Conservation (phyloP, 768 basidiomycete species). For the Atractiella rhizophila region DNA sequence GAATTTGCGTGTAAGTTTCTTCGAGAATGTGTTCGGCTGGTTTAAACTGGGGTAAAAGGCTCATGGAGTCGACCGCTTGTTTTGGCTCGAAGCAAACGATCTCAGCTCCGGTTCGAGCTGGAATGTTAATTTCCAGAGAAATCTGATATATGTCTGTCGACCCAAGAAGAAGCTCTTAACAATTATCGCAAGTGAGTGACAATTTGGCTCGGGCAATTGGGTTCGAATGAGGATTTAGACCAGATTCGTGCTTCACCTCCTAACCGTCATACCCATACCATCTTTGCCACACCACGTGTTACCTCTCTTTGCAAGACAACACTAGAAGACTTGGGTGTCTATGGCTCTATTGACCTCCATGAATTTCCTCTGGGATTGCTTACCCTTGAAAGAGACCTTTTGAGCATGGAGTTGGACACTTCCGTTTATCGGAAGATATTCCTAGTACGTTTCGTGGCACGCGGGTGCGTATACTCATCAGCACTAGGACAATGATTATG, state of each 20-base stretch:
- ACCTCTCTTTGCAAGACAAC: slow-evolving; percentile 66
- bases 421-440: slow-evolving; percentile 51
- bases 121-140: too few species aligned
- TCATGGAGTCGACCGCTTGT: slow-evolving; percentile 98
- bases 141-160: slow-evolving; percentile 77
- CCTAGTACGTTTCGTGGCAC: slow-evolving; percentile 37
- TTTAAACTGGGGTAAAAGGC: slow-evolving; percentile 31
- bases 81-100: slow-evolving; percentile 84
- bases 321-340: slow-evolving; percentile 86
- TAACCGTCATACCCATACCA: slow-evolving; percentile 55
- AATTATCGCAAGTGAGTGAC: slow-evolving; percentile 58
- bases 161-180: slow-evolving; percentile 62
- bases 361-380: slow-evolving; percentile 83
- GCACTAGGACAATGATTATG: slow-evolving; percentile 74
- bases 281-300: slow-evolving; percentile 62
- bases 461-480: background rate
- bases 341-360: slow-evolving; percentile 70
- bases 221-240: too few species aligned
- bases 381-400: slow-evolving; percentile 70
- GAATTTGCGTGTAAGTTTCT: slow-evolving; percentile 46
- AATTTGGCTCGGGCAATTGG: too few species aligned
- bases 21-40: background rate
- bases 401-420: slow-evolving; percentile 59
- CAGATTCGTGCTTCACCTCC: slow-evolving; percentile 58
- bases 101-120: slow-evolving; percentile 46